These are phyloP conservation scores for Nitzschia sp. DNA, from an alignment of 108 stramenopile species.

Conservation along the genomic window DNA sequence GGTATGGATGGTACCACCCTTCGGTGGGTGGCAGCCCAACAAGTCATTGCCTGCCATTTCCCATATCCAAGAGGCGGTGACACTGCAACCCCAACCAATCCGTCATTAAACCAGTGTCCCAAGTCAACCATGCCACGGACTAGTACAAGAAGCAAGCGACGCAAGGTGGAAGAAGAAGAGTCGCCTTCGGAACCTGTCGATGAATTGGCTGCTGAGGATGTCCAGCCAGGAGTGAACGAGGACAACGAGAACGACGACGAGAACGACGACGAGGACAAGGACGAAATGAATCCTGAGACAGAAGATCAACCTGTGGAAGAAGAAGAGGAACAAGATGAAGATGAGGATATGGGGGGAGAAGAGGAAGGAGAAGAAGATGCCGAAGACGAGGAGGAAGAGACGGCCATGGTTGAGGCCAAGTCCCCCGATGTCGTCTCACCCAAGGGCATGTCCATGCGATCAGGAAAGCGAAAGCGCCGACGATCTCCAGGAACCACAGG, in stretches of 20 bases:
- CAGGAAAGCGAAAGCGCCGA: constrained; percentile 51
- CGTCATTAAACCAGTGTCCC: too few relatives aligned
- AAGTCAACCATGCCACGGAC: too few relatives aligned
- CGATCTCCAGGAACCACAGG: constrained; percentile 36
- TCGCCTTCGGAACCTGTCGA: too few relatives aligned
- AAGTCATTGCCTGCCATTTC: too few relatives aligned
- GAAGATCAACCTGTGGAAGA: constrained; percentile 14
- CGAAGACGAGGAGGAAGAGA: constrained; percentile 3
- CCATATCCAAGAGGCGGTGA: too few relatives aligned
- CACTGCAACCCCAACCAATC: too few relatives aligned
- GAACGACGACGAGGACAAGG: constrained; percentile 18
- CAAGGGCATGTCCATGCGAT: constrained; percentile 43
- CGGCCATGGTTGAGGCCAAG: constrained; percentile 9
- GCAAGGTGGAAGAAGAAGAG: too few relatives aligned
- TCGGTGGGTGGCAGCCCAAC: too few relatives aligned
- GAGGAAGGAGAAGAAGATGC: constrained; percentile 23
- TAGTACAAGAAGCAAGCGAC: too few relatives aligned
- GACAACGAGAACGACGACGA: background rate
- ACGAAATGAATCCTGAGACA: background rate
- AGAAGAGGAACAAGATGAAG: constrained; percentile 27
- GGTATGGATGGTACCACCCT: too few relatives aligned
- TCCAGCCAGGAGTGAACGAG: background rate
- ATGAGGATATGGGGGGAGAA: constrained; percentile 4
- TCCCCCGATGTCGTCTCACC: constrained; percentile 6
- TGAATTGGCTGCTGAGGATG: too few relatives aligned